Percentiles rank a stretch among this genome's conserved stretches.
Evolutionary conservation across 805 yeast species (phyloP).

Genomic region (Zygotorulaspora florentina): DNA sequence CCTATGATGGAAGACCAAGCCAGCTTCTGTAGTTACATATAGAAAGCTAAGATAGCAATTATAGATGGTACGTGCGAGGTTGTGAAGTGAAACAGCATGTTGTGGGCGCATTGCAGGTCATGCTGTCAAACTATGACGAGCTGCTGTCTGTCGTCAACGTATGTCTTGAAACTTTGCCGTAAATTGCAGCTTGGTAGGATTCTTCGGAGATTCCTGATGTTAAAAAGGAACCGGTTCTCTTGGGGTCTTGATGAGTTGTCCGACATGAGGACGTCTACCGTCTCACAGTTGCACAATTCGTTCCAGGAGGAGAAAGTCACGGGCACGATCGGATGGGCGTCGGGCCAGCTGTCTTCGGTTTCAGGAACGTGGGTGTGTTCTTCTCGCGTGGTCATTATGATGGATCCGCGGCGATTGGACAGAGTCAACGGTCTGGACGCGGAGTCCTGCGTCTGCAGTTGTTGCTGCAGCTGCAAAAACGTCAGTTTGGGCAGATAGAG

Average conservation of each 20-base stretch:
- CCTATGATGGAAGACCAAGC: no score
- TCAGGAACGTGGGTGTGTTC: neutral
- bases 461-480: slow-evolving; percentile 4
- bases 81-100: no score
- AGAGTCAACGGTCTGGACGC: neutral
- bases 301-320: slow-evolving; percentile 29
- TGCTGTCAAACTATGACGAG: slow-evolving; percentile 16
- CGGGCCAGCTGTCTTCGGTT: neutral
- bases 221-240: slow-evolving; percentile 14
- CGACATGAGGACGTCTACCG: slow-evolving; percentile 1
- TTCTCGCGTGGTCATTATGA: neutral
- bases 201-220: slow-evolving; percentile 18
- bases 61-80: no score
- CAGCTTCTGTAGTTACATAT: no score
- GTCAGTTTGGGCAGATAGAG: slow-evolving; percentile 22
- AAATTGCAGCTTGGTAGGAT: slow-evolving; percentile 18
- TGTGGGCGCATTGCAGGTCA: no score
- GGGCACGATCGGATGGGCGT: slow-evolving; percentile 12
- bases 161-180: slow-evolving; percentile 20
- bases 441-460: slow-evolving; percentile 2
- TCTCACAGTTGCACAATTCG: slow-evolving; percentile 16
- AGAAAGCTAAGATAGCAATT: no score
- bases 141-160: slow-evolving; percentile 22
- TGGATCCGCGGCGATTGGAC: slow-evolving; percentile 3
- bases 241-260: neutral